Percentiles rank a stretch among this genome's conserved stretches.
These are phyloP conservation scores for Eimeria mitis DNA, from an alignment of 169 alveolate genomes.

Conservation along the genomic window DNA sequence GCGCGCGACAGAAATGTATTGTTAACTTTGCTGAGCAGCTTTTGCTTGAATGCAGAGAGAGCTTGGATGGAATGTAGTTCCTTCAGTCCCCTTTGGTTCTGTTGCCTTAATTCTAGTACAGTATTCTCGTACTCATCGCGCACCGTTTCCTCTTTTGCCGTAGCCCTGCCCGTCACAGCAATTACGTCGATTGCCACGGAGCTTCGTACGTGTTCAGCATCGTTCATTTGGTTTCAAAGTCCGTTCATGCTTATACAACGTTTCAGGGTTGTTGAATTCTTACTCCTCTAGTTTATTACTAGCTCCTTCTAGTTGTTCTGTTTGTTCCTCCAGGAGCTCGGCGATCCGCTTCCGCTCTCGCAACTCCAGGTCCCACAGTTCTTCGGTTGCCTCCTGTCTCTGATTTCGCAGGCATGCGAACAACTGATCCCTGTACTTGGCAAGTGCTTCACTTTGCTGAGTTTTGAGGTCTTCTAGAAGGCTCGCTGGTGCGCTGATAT, in stretches of 20 bases:
- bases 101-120: background rate
- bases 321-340: slow-evolving; percentile 24
- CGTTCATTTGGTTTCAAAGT: background rate
- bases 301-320: slow-evolving; percentile 26
- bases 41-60: slow-evolving; percentile 48
- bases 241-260: background rate
- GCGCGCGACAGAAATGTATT: slow-evolving; percentile 30
- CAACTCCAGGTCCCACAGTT: slow-evolving; percentile 57
- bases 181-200: background rate
- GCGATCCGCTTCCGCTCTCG: slow-evolving; percentile 6
- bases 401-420: slow-evolving; percentile 55
- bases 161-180: slow-evolving; percentile 33
- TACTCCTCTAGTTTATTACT: slow-evolving; percentile 19
- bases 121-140: slow-evolving; percentile 35
- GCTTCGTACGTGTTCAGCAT: background rate
- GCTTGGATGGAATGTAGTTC: slow-evolving; percentile 18
- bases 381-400: slow-evolving; percentile 51
- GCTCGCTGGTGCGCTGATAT: slow-evolving; percentile 11
- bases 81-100: slow-evolving; percentile 19
- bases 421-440: slow-evolving; percentile 26
- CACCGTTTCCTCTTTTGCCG: slow-evolving; percentile 21
- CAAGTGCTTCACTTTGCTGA: slow-evolving; percentile 28
- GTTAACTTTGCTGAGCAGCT: slow-evolving; percentile 42
- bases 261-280: background rate
- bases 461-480: background rate